These are phyloP conservation scores for Polymyxa betae DNA, from an alignment of 208 protist genomes.

Conservation along the genomic window DNA sequence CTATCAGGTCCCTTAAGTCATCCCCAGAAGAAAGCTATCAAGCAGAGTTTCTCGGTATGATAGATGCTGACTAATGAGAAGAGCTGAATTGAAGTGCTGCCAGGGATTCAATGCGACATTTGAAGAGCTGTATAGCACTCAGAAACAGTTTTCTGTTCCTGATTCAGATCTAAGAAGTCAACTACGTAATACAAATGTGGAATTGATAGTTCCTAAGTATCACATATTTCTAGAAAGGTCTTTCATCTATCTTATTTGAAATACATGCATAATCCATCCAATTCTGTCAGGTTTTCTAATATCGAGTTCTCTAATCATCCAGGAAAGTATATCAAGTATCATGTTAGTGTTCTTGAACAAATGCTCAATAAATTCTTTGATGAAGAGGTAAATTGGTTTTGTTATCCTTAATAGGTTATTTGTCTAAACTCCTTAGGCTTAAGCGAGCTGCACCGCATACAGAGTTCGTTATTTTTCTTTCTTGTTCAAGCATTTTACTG, in stretches of 20 bases:
- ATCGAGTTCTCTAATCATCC: neutral
- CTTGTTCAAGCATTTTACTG: too few relatives aligned
- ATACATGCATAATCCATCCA: neutral
- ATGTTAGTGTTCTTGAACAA: neutral
- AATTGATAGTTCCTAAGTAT: neutral
- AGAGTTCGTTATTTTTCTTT: too few relatives aligned
- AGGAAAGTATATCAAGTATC: neutral
- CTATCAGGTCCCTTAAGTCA: neutral
- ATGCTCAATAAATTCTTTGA: constrained; percentile 18
- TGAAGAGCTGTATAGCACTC: neutral
- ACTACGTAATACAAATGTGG: neutral
- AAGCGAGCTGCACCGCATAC: too few relatives aligned
- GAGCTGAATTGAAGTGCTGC: neutral
- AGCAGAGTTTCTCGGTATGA: constrained; percentile 2
- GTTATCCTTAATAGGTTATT: too few relatives aligned
- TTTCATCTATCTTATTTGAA: neutral
- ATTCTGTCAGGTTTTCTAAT: neutral
- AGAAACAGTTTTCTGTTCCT: constrained; percentile 6
- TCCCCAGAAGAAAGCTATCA: neutral
- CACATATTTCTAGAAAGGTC: neutral
- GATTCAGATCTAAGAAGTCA: neutral
- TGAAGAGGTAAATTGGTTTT: neutral
- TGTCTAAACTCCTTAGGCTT: too few relatives aligned
- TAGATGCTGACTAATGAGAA: neutral
- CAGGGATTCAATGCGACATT: neutral